Evolutionary conservation across 1,284 basidiomycete species (phyloP), one percentile per base, ranked within the genome.

Genomic region (Trametes pubescens): DNA sequence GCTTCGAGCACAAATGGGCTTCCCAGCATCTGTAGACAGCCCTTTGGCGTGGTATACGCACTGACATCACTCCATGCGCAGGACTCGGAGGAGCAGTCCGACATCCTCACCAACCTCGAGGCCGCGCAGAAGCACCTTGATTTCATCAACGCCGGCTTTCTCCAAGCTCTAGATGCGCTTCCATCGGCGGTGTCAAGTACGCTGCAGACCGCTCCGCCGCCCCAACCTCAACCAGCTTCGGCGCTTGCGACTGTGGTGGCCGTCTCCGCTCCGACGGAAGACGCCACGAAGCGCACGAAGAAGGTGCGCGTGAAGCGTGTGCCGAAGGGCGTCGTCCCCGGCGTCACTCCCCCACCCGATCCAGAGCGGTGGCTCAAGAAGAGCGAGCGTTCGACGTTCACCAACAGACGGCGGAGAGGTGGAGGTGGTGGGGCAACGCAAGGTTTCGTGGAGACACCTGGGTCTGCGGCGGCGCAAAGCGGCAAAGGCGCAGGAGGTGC

Each of bases 311-410:
- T 78, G 75, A 85, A 85, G 68, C 87, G 91, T 71, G 81, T 93
- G 22, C 91, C 92, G 16, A 81, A 84, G 59, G 88, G 89, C 32
- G 88, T 93, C 21, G 77, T 87, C 16, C 89, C 86, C 26, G 91
- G 92, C 21, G 87, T 91, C 13, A 92, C 91, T 6, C 90, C 91
- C 22, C 81, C 85, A 37, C 90, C 91, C 55, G 90, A 93, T 77
- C 91, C 92, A 24, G 92, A 94, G 74, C 80, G 92, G 65, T 93
- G 92, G 90, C 76, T 93, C 63, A 93, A 92, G 84, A 92, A 91
- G 79, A 90, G 84, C 61, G 91, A 91, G 74, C 80, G 91, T 65
- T 83, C 88, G 47, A 84, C 78, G 38, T 86, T 83, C 73, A 79
- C 74, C 72, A 72, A 79, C 76, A 74, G 82, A 78, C 81, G 80